Conservation (phyloP, 305 asterid genomes). For the Fraxinus greggii region DNA sequence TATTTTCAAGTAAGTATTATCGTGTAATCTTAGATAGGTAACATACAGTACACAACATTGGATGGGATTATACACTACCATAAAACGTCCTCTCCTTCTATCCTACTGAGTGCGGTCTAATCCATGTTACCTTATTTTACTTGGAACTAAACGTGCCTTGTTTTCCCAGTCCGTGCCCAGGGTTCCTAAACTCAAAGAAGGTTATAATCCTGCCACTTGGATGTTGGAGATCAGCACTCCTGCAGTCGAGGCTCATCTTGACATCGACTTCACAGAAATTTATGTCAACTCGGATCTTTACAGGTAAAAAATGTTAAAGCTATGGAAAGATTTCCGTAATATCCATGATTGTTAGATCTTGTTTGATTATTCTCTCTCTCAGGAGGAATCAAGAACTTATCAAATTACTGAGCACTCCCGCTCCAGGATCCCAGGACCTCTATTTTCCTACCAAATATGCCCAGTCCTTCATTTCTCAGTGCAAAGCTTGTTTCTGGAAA, state of each 20-base stretch:
- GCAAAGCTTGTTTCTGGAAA: slow-evolving; percentile 44
- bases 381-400: slow-evolving; percentile 37
- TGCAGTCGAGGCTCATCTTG: slow-evolving; percentile 39
- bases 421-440: slow-evolving; percentile 32
- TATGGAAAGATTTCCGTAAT: background rate
- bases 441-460: slow-evolving; percentile 43
- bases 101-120: background rate
- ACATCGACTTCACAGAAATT: slow-evolving; percentile 38
- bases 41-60: background rate
- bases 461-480: slow-evolving; percentile 29
- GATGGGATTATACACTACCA: background rate
- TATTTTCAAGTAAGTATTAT: slow-evolving; percentile 37
- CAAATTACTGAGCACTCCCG: slow-evolving; percentile 29
- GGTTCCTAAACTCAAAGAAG: slow-evolving; percentile 37
- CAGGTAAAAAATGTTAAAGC: slow-evolving; percentile 6
- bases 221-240: slow-evolving; percentile 47
- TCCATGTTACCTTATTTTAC: background rate
- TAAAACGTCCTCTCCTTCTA: background rate
- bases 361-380: background rate
- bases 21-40: background rate
- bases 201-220: slow-evolving; percentile 55
- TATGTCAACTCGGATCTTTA: slow-evolving; percentile 36
- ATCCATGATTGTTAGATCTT: background rate
- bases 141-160: background rate
- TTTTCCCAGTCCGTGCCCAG: slow-evolving; percentile 34